Conservation (phyloP, 2,329 filamentous ascomycete genomes). For the Xylaria sp. region DNA sequence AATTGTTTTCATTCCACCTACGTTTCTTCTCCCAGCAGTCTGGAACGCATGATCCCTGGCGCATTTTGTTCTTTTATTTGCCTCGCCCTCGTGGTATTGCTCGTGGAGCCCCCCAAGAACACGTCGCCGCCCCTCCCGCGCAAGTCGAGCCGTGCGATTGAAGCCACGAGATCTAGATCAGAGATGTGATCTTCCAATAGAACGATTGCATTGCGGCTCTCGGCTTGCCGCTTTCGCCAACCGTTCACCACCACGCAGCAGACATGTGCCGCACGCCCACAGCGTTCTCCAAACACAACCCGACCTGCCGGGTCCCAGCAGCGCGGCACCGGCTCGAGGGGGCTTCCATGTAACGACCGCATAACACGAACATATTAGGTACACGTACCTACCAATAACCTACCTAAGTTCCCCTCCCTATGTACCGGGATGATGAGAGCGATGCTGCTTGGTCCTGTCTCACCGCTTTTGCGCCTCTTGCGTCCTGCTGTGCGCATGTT, state of each 20-base stretch:
- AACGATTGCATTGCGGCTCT: not conserved
- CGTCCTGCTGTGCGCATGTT: not conserved
- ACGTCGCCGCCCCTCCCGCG: conserved; percentile 1
- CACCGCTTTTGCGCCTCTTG: conserved; percentile 30
- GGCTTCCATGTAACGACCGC: conserved; percentile 21
- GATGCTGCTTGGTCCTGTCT: conserved; percentile 4
- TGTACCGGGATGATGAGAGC: conserved; percentile 6
- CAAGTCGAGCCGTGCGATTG: conserved; percentile 23
- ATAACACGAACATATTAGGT: not conserved
- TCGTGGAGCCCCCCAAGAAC: conserved; percentile 14
- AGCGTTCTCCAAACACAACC: conserved; percentile 18
- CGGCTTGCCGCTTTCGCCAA: not conserved
- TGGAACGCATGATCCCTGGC: conserved; percentile 48
- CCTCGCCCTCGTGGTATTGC: conserved; percentile 24
- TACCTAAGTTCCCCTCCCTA: no score
- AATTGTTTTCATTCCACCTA: not conserved
- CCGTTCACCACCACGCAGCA: conserved; percentile 27
- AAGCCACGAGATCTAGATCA: conserved; percentile 29
- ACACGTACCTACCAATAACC: not conserved
- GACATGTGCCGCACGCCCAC: conserved; percentile 24
- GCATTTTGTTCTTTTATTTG: conserved; percentile 8
- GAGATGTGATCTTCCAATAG: conserved; percentile 23
- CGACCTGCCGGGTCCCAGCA: conserved; percentile 33
- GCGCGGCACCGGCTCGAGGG: conserved; percentile 28
- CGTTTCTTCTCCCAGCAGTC: conserved; percentile 40